Percentiles rank a stretch among this genome's conserved stretches.
These are phyloP conservation scores for Entonaema liquescens DNA, from an alignment of 495 filamentous ascomycete species.

Conservation along the genomic window DNA sequence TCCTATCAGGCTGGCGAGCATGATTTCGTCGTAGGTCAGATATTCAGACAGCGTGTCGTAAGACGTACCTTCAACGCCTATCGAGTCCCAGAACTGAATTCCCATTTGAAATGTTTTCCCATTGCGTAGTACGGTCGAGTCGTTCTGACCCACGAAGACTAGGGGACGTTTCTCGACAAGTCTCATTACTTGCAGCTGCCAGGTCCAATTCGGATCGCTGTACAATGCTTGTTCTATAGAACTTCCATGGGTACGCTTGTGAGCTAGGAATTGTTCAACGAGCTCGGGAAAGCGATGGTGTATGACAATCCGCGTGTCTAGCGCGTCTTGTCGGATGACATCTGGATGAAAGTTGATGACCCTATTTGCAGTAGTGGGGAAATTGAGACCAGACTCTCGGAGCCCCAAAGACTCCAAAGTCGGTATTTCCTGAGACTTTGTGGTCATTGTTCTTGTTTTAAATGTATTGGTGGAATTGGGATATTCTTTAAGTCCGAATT, in stretches of 20 bases:
- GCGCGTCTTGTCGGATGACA: constrained; percentile 27
- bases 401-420: constrained; percentile 24
- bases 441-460: background rate
- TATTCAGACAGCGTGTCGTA: constrained; percentile 17
- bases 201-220: constrained; percentile 23
- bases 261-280: constrained; percentile 31
- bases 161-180: constrained; percentile 41
- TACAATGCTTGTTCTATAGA: constrained; percentile 30
- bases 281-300: constrained; percentile 35
- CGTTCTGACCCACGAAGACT: constrained; percentile 20
- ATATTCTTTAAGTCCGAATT: background rate
- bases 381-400: constrained; percentile 13
- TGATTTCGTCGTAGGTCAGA: constrained; percentile 47
- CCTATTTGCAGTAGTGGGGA: constrained; percentile 35
- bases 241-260: constrained; percentile 34
- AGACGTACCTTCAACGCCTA: constrained; percentile 29
- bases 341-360: constrained; percentile 28
- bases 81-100: constrained; percentile 28
- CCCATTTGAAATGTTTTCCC: background rate
- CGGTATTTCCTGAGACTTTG: background rate
- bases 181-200: constrained; percentile 30
- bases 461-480: background rate
- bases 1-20: constrained; percentile 42
- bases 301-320: constrained; percentile 36
- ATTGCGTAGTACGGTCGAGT: constrained; percentile 33